A percentile compares a stretch with the other conserved stretches of the same genome.
These are phyloP conservation scores for Ammopiptanthus mongolicus DNA, from an alignment of 306 rosid species.

Conservation along the genomic window DNA sequence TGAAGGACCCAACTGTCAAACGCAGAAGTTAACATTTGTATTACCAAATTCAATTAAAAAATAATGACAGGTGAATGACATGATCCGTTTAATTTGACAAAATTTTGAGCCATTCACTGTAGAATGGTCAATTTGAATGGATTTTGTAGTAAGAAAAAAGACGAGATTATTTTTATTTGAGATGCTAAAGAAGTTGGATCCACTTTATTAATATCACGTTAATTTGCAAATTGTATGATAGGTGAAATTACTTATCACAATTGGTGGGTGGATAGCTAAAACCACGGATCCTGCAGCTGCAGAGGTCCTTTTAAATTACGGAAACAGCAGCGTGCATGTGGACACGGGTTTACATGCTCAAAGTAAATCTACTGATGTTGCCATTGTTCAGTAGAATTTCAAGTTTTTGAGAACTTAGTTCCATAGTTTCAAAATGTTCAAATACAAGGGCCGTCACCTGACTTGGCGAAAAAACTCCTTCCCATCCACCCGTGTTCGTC, in stretches of 20 bases:
- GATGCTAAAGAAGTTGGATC: neutral
- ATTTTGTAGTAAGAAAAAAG: neutral
- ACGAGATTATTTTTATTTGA: neutral
- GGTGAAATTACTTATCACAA: neutral
- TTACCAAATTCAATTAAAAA: neutral
- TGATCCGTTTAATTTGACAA: neutral
- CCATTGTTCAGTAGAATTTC: neutral
- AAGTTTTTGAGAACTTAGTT: neutral
- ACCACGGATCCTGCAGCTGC: neutral
- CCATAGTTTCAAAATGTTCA: neutral
- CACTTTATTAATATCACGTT: neutral
- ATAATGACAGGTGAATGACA: neutral
- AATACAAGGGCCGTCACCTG: slow-evolving; percentile 52
- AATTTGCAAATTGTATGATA: neutral
- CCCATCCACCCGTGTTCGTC: slow-evolving; percentile 89
- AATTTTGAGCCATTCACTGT: neutral
- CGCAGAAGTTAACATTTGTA: neutral
- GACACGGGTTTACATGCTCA: neutral
- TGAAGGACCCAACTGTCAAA: neutral
- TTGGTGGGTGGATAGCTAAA: neutral
- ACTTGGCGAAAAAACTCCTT: slow-evolving; percentile 97
- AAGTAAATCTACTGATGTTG: neutral
- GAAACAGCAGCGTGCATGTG: neutral
- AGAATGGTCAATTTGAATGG: neutral
- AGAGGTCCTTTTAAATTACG: neutral